Percentiles rank a stretch among this genome's conserved stretches.
Conservation (phyloP, 345 rosid genomes). For the Moringa oleifera region DNA sequence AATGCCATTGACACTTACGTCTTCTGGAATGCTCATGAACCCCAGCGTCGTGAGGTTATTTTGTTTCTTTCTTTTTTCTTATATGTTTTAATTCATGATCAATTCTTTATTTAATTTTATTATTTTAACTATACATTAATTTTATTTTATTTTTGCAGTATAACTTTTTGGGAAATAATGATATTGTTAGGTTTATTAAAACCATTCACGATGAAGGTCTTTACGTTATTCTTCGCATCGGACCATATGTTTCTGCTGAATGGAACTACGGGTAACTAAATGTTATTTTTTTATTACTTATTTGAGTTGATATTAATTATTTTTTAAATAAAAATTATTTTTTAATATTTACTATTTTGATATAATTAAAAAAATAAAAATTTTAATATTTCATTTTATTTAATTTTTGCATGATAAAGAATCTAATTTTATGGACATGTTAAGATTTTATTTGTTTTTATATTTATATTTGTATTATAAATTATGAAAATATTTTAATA, state of each 20-base stretch:
- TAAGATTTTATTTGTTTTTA: too few species aligned
- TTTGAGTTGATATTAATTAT: too few species aligned
- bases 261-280: constrained; percentile 42
- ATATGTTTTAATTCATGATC: background rate
- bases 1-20: constrained; percentile 65
- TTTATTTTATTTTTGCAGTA: constrained; percentile 14
- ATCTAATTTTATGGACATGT: too few species aligned
- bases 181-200: constrained; percentile 38
- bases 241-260: constrained; percentile 49
- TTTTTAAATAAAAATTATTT: too few species aligned
- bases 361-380: too few species aligned
- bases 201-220: constrained; percentile 29
- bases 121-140: too few species aligned
- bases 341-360: too few species aligned
- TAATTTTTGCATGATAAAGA: too few species aligned
- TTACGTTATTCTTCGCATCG: constrained; percentile 40
- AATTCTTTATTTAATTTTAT: background rate
- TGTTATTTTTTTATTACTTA: constrained; percentile 27
- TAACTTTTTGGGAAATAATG: constrained; percentile 32
- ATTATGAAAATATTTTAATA: too few species aligned
- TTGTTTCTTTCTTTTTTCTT: background rate
- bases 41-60: background rate
- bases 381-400: too few species aligned
- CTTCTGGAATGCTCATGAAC: constrained; percentile 70
- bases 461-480: too few species aligned